A percentile compares a stretch with the other conserved stretches of the same genome.
phyloP scores from a whole-genome alignment of 106 monocot species.

The Dendrobium huoshanense region DNA sequence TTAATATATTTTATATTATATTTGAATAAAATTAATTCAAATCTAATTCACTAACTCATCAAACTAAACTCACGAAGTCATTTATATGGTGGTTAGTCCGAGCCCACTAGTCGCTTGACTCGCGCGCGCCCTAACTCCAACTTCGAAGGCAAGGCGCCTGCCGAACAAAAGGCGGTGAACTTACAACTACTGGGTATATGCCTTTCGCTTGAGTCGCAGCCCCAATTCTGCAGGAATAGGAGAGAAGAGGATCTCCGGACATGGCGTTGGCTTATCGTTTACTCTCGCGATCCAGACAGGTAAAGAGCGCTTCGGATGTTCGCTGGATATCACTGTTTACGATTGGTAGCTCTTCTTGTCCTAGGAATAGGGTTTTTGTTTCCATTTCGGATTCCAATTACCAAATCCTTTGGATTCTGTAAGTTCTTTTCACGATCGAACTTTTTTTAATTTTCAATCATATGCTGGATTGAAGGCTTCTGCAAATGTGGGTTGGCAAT shows the following conservation, averaged over 20 bases:
- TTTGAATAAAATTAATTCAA: no score
- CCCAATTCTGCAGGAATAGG: no score
- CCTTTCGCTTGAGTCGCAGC: no score
- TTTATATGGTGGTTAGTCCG: no score
- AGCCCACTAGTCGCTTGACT: no score
- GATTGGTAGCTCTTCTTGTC: background rate
- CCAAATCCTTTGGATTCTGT: background rate
- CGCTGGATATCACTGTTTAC: background rate
- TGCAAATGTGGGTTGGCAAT: background rate
- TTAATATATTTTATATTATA: no score
- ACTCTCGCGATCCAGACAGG: conserved; percentile 1
- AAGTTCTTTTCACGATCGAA: background rate
- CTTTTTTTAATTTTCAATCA: background rate
- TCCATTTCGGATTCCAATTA: background rate
- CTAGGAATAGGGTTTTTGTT: background rate
- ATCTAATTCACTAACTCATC: no score
- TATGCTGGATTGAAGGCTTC: background rate
- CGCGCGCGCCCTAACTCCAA: no score
- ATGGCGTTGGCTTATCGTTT: background rate
- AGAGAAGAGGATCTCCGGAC: background rate
- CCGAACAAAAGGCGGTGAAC: no score
- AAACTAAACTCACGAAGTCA: no score
- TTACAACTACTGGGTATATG: no score
- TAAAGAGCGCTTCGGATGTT: background rate
- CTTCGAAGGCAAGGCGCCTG: no score